phyloP scores from a whole-genome alignment of 208 protist genomes.

The Crithidia fasciculata region DNA sequence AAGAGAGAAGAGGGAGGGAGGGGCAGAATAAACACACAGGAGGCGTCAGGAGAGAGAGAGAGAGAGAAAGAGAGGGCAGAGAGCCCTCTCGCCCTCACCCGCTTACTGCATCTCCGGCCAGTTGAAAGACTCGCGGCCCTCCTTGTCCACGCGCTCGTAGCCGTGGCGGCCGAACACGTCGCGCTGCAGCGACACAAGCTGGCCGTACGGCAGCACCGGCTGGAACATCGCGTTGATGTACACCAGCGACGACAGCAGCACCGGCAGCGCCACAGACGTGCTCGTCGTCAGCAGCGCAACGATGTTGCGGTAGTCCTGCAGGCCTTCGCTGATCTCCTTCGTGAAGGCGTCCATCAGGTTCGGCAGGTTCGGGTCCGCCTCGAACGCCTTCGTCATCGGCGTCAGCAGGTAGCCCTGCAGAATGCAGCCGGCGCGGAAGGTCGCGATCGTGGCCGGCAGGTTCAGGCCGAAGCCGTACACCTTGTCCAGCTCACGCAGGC shows the following conservation, averaged over 20 bases:
- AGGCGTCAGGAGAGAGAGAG: too few relatives aligned
- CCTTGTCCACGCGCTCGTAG: constrained; percentile 88
- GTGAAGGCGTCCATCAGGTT: constrained; percentile 90
- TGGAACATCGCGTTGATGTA: constrained; percentile 91
- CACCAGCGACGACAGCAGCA: constrained; percentile 73
- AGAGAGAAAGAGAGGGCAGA: constrained; percentile 1
- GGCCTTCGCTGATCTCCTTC: constrained; percentile 76
- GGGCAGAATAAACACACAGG: too few relatives aligned
- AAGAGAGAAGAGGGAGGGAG: background rate
- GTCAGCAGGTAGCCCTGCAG: constrained; percentile 87
- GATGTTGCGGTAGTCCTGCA: constrained; percentile 75
- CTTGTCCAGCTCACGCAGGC: constrained; percentile 89
- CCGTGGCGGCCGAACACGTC: constrained; percentile 92
- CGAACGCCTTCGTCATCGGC: constrained; percentile 91
- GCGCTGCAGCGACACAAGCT: constrained; percentile 92
- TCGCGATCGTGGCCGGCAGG: constrained; percentile 89
- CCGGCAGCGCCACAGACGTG: constrained; percentile 72
- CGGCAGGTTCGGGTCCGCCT: constrained; percentile 82
- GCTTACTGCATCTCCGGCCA: constrained; percentile 89
- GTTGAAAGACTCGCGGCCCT: constrained; percentile 75
- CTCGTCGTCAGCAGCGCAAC: constrained; percentile 53
- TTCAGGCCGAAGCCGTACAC: constrained; percentile 88
- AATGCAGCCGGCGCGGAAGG: constrained; percentile 92
- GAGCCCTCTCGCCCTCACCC: background rate
- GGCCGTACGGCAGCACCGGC: constrained; percentile 75